phyloP scores from a whole-genome alignment of 441 rosid species.

The Eutrema salsugineum region DNA sequence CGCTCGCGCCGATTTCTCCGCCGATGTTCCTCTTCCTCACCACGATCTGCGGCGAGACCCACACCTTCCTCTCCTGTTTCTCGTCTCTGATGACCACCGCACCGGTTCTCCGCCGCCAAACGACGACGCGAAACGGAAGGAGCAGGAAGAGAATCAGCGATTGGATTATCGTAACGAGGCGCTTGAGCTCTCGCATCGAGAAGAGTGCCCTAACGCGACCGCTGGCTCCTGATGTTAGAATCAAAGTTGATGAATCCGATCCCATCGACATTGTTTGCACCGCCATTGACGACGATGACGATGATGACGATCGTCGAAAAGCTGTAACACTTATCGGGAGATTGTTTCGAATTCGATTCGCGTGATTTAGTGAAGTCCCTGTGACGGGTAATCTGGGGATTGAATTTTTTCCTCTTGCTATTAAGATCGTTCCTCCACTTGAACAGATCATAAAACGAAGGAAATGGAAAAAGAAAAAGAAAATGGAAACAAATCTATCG shows the following conservation, averaged over 20 bases:
- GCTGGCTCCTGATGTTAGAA: constrained; percentile 82
- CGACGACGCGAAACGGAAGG: constrained; percentile 47
- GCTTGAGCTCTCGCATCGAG: constrained; percentile 49
- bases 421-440: constrained; percentile 15
- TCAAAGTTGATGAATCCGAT: constrained; percentile 38
- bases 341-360: not conserved
- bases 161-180: constrained; percentile 40
- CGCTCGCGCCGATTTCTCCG: not conserved
- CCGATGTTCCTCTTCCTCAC: constrained; percentile 45
- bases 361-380: not conserved
- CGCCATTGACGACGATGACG: constrained; percentile 32
- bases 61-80: constrained; percentile 36
- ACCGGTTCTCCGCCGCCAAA: constrained; percentile 34
- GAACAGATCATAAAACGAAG: constrained; percentile 33
- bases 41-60: constrained; percentile 41
- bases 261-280: constrained; percentile 33
- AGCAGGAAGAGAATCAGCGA: constrained; percentile 51
- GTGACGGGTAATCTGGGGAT: not conserved
- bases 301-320: not conserved
- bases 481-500: not conserved
- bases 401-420: constrained; percentile 2
- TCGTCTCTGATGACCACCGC: constrained; percentile 39
- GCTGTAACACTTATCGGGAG: not conserved
- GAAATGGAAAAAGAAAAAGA: not conserved
- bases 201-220: constrained; percentile 67